These are phyloP conservation scores for Tritrichomonas musculus DNA, from an alignment of 208 protist species.

Conservation along the genomic window DNA sequence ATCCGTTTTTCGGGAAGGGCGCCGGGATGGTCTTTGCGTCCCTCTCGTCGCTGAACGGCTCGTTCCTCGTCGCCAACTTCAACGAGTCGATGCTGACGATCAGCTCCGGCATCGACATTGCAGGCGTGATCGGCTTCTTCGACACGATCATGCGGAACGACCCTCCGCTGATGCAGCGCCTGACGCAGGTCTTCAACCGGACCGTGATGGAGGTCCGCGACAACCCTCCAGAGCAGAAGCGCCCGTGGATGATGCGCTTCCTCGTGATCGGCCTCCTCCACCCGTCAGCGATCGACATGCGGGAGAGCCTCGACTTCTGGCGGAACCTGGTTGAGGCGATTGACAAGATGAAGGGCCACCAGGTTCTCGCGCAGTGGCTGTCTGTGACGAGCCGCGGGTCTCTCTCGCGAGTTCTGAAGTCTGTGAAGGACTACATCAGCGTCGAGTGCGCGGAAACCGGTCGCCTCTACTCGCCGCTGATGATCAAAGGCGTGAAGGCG, in stretches of 20 bases:
- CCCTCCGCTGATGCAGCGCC: background rate
- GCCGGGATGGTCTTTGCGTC: background rate
- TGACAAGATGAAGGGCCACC: background rate
- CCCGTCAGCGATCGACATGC: background rate
- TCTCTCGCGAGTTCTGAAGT: background rate
- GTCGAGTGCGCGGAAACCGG: background rate
- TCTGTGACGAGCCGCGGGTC: too few species aligned
- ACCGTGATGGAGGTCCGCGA: background rate
- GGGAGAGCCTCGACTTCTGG: background rate
- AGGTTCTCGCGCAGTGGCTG: background rate
- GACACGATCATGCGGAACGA: background rate
- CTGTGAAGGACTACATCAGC: background rate
- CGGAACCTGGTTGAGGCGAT: background rate
- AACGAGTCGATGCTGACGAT: background rate
- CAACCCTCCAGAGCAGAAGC: background rate
- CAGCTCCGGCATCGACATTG: background rate
- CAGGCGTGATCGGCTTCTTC: background rate
- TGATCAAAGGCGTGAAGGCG: background rate
- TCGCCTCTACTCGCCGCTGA: background rate
- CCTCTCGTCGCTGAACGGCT: background rate
- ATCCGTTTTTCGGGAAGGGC: too few species aligned
- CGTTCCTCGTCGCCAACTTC: background rate
- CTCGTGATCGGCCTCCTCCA: background rate
- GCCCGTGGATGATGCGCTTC: background rate
- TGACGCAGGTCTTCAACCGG: background rate